Evolutionary conservation across 331 rosid genomes (phyloP).

Genomic region (Cydonia oblonga): DNA sequence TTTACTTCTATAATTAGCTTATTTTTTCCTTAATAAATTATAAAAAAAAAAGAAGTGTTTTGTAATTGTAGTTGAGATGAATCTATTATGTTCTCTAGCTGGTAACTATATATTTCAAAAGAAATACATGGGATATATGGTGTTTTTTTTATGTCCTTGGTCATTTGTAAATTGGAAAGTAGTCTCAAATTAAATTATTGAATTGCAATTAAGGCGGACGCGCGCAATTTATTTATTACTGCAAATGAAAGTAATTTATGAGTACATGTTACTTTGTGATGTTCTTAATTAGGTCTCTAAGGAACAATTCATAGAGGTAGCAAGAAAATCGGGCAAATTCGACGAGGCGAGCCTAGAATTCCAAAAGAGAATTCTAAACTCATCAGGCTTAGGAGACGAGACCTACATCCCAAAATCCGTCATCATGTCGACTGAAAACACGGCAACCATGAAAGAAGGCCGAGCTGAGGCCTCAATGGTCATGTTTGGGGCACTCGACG

Average conservation of each 20-base stretch:
- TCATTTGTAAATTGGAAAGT: not conserved
- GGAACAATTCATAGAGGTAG: slow-evolving; percentile 59
- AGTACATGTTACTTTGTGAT: not conserved
- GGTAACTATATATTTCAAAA: too few relatives aligned
- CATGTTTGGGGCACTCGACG: slow-evolving; percentile 89
- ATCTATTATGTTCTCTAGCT: too few relatives aligned
- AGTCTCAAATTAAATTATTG: not conserved
- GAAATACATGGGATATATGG: not conserved
- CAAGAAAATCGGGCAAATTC: slow-evolving; percentile 71
- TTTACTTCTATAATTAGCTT: not conserved
- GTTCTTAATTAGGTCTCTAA: slow-evolving; percentile 42
- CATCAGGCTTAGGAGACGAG: slow-evolving; percentile 88
- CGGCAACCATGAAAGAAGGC: slow-evolving; percentile 88
- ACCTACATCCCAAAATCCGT: slow-evolving; percentile 69
- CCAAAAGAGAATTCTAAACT: slow-evolving; percentile 50
- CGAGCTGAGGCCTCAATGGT: slow-evolving; percentile 74
- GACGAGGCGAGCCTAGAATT: slow-evolving; percentile 59
- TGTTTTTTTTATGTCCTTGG: not conserved
- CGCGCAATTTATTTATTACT: not conserved
- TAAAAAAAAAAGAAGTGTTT: too few relatives aligned
- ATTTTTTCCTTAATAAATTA: too few relatives aligned
- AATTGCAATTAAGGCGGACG: not conserved
- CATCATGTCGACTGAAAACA: slow-evolving; percentile 36
- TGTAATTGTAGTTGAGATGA: too few relatives aligned
- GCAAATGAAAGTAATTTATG: not conserved